Percentiles rank a stretch among this genome's conserved stretches.
phyloP scores from a whole-genome alignment of 2,329 filamentous ascomycete genomes.

The Chrysoporthe cubensis region DNA sequence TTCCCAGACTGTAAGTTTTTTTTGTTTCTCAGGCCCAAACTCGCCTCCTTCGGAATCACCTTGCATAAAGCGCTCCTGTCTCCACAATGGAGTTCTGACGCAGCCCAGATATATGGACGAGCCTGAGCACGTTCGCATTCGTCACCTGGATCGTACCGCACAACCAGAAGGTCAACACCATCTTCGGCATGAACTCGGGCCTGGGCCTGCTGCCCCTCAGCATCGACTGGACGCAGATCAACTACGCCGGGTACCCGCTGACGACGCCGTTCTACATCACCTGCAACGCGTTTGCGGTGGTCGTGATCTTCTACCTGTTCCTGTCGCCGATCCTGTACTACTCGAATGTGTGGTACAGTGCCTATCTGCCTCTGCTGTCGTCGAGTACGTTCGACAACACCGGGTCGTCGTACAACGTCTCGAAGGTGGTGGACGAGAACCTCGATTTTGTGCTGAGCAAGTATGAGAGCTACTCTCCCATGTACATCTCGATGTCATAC shows the following conservation, averaged over 20 bases:
- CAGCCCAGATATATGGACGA: slow-evolving; percentile 29
- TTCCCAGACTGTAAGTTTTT: slow-evolving; percentile 28
- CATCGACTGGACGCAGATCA: slow-evolving; percentile 41
- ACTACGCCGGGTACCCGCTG: slow-evolving; percentile 36
- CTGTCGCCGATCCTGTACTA: slow-evolving; percentile 40
- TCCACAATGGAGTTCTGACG: background rate
- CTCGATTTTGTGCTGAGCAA: slow-evolving; percentile 36
- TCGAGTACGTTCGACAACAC: slow-evolving; percentile 40
- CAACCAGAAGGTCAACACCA: slow-evolving; percentile 32
- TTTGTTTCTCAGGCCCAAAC: too few species aligned
- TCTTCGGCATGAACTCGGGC: slow-evolving; percentile 32
- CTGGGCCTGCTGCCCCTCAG: slow-evolving; percentile 37
- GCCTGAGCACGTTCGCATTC: slow-evolving; percentile 33
- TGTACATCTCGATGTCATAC: slow-evolving; percentile 43
- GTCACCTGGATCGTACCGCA: slow-evolving; percentile 32
- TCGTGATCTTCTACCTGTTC: slow-evolving; percentile 39
- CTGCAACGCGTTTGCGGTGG: slow-evolving; percentile 37
- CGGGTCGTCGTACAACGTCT: slow-evolving; percentile 37
- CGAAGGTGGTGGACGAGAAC: slow-evolving; percentile 36
- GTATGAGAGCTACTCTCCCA: slow-evolving; percentile 41
- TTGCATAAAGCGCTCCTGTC: background rate
- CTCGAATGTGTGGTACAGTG: slow-evolving; percentile 38
- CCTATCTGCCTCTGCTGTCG: slow-evolving; percentile 38
- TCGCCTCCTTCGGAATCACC: too few species aligned
- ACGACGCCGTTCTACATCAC: slow-evolving; percentile 39